Evolutionary conservation across 305 asterid genomes (phyloP), one percentile per base, ranked within the genome.

Genomic region (Striga hermonthica): DNA sequence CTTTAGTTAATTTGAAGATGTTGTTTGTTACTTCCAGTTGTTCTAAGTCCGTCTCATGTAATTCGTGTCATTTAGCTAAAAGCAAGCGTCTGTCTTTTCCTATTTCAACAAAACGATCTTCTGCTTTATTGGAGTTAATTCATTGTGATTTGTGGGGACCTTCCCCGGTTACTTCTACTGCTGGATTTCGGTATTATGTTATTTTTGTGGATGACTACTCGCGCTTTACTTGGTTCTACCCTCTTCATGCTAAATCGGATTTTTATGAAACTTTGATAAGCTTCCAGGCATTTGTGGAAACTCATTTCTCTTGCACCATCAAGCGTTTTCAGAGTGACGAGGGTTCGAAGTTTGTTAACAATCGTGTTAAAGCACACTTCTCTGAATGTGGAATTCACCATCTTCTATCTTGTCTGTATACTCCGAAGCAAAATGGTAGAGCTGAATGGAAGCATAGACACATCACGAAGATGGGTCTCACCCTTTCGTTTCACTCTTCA

Each of bases 341-440:
- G 3, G 72, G 65, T 8, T 11, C 58, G 2, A 58, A 67, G 13
- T 67, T 67, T 35, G 35, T 56, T 3, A 67, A 57, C 16, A 11
- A 7, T 45, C 64, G 38, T 3, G 7, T 67, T 10, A 35, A 13
- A 5, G 7, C 44, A 5, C 43, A 41, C 35, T 58, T 67, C 13
- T 6, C 9, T 12, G 7, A 7, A 5, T 41, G 6, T 28, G 65
- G 65, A 9, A 57, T 67, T 57, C 72, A 43, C 7, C 65, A 67
- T 57, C 38, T 6, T 8, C 12, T 57, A 7, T 67, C 65, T 1
- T 67, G 65, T 43, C 72, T 65, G 3, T 44, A 67, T 13, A 57
- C 72, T 9, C 65, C 72, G 4, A 7, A 55, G 12, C 72, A 67
- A 15, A 67, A 67, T 45, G 65, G 72, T 13, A 5, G 57, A 16